Base-by-base conservation (phyloP, 805 yeast genomes). In the Yarrowia bubula region DNA sequence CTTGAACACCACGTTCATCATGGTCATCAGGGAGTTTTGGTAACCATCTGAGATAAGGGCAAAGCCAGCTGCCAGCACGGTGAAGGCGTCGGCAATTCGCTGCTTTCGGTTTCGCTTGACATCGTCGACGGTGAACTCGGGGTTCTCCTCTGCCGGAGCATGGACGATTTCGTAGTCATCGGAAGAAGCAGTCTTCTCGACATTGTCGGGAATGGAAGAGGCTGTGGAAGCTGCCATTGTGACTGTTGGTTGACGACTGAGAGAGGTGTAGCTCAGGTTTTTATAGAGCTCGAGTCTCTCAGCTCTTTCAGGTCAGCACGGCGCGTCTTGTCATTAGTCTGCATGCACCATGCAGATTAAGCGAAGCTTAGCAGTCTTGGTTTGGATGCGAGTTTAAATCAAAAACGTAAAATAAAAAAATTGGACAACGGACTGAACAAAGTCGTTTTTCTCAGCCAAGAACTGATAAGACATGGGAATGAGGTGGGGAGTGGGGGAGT, bases 41-140 rank as follows among this genome's bases (percentile, higher is more conserved):
- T 88, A 88, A 4, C 92, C 92, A 75, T 89, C 95, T 22, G 89
- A 84, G 70, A 87, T 83, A 71, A 89, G 80, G 0, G 92, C 95
- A 68, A 84, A 86, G 13, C 95, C 93, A 28, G 92, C 78, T 75
- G 89, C 84, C 50, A 85, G 71, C 67, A 88, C 84, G 64, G 86
- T 69, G 67, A 74, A 58, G 42, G 66, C 62, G n/a, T 67, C 69
- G 14, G 64, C 46, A 28, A 47, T 31, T 39, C 47, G 22, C 47
- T 55, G 61, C n/a, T 33, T 43, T 55, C 61, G 61, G 47, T n/a
- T 41, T 55, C 61, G 61, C 38, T 55, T n/a, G 47, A 39, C 10
- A 10, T 39, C 38, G 13, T 41, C 47, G 4, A 51, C 28, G n/a
- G n/a, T 33, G 28, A 51, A 51, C 58, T 51, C 58, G 35, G 58